These are phyloP conservation scores for Colletotrichum graminicola DNA, from an alignment of 2,329 filamentous ascomycete genomes.

Conservation along the genomic window DNA sequence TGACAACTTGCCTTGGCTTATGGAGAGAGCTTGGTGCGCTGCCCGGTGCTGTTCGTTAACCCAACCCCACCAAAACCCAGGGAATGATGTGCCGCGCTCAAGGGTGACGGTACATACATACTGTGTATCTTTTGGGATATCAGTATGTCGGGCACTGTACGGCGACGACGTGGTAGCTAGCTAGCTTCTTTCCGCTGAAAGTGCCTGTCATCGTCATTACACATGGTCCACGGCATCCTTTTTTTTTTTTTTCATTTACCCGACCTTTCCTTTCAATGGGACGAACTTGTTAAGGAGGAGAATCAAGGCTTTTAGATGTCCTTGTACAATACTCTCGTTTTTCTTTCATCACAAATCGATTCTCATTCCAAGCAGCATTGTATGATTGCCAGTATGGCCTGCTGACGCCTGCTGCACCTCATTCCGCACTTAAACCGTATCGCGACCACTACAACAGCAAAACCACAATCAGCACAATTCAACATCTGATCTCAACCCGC, in stretches of 20 bases:
- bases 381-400: constrained; percentile 5
- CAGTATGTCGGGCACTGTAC: background rate
- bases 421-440: constrained; percentile 13
- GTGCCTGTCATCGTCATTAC: constrained; percentile 26
- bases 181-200: constrained; percentile 20
- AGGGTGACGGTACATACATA: background rate
- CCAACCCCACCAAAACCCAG: constrained; percentile 32
- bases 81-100: constrained; percentile 10
- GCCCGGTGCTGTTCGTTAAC: constrained; percentile 3
- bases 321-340: background rate
- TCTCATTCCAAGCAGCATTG: constrained; percentile 1
- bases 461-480: background rate
- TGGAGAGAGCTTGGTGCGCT: constrained; percentile 29
- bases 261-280: background rate
- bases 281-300: constrained; percentile 4
- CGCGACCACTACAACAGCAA: background rate
- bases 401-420: background rate
- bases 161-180: background rate
- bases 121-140: background rate
- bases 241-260: background rate
- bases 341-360: background rate
- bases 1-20: constrained; percentile 38
- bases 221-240: constrained; percentile 9
- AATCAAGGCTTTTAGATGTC: background rate
- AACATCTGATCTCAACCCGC: background rate